Evolutionary conservation across 495 filamentous ascomycete species (phyloP).

Genomic region (Cercophora newfieldiana): DNA sequence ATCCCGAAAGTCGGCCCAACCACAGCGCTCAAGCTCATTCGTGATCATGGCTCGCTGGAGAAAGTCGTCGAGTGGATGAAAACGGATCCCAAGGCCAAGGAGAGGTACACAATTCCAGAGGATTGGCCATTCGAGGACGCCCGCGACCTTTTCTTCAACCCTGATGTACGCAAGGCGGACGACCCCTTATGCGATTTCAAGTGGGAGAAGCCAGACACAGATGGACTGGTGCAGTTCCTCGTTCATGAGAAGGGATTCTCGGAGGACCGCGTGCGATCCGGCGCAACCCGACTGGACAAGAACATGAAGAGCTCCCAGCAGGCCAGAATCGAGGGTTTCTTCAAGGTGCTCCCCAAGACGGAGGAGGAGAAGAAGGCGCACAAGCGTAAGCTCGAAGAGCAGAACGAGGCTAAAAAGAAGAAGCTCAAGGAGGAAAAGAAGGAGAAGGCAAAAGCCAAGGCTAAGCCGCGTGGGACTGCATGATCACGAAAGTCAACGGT

Average conservation of each 20-base stretch:
- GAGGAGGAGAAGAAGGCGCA: conserved; percentile 75
- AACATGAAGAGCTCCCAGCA: conserved; percentile 88
- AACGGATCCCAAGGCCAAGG: conserved; percentile 69
- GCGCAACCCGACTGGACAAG: conserved; percentile 75
- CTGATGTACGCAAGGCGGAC: conserved; percentile 83
- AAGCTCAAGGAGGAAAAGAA: conserved; percentile 91
- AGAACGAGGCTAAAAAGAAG: conserved; percentile 86
- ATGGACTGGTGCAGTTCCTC: conserved; percentile 83
- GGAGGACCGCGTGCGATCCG: conserved; percentile 84
- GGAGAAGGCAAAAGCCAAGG: conserved; percentile 85
- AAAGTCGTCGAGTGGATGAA: conserved; percentile 78
- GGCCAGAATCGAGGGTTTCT: conserved; percentile 92
- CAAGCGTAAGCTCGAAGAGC: conserved; percentile 92
- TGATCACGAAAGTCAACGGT: background rate
- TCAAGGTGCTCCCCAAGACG: conserved; percentile 89
- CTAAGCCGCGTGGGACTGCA: conserved; percentile 63
- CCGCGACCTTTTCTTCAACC: conserved; percentile 83
- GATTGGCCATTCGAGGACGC: conserved; percentile 95
- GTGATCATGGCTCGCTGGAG: conserved; percentile 83
- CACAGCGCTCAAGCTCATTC: conserved; percentile 90
- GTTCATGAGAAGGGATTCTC: conserved; percentile 95
- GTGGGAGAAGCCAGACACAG: conserved; percentile 90
- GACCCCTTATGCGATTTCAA: conserved; percentile 92
- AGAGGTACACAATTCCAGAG: conserved; percentile 70
- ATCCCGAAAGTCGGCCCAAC: conserved; percentile 90